phyloP scores from a whole-genome alignment of 202 grass and related monocot species.

The Schoenoplectus triqueter region DNA sequence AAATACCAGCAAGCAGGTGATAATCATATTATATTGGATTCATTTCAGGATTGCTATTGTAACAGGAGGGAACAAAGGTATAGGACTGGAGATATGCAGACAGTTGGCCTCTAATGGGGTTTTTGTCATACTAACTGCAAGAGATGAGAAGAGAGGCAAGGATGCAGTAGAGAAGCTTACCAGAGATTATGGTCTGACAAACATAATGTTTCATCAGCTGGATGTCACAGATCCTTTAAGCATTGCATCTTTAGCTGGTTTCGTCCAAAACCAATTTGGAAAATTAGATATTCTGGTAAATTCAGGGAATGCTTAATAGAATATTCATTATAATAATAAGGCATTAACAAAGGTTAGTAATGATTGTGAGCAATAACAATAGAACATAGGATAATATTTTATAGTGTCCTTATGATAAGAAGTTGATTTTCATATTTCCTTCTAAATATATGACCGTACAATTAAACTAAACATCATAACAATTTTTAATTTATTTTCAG shows the following conservation, averaged over 20 bases:
- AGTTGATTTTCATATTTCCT: too few relatives aligned
- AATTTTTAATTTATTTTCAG: too few relatives aligned
- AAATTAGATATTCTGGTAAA: constrained; percentile 62
- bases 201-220: constrained; percentile 57
- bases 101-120: constrained; percentile 48
- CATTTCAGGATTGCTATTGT: constrained; percentile 56
- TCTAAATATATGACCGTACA: too few relatives aligned
- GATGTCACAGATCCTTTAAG: constrained; percentile 59
- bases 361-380: too few relatives aligned
- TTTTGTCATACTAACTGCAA: constrained; percentile 56
- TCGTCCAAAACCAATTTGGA: constrained; percentile 49
- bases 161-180: constrained; percentile 48
- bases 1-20: background rate
- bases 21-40: background rate
- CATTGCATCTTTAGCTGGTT: constrained; percentile 44
- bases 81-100: constrained; percentile 70
- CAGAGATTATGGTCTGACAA: constrained; percentile 7
- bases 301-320: background rate
- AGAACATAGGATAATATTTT: too few relatives aligned
- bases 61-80: constrained; percentile 65
- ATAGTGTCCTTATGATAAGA: too few relatives aligned
- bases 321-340: too few relatives aligned
- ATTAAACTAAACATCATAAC: too few relatives aligned
- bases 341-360: too few relatives aligned
- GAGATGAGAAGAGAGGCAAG: constrained; percentile 56